Evolutionary conservation across 2,329 filamentous ascomycete genomes (phyloP).

Genomic region (Talaromyces islandicus): DNA sequence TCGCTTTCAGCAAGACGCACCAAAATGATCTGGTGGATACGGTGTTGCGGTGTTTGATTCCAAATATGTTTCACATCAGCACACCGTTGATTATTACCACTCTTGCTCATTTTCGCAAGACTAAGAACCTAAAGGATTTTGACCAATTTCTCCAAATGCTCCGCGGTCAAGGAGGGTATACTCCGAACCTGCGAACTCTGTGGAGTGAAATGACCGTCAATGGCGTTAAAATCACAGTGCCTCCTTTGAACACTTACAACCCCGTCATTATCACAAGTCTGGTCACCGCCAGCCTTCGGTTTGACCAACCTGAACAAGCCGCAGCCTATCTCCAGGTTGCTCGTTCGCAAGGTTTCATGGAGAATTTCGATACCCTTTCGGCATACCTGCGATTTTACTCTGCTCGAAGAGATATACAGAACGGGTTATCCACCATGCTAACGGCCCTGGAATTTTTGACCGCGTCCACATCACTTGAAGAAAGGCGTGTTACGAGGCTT

Average conservation of each 20-base stretch:
- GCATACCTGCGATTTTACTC: constrained; percentile 34
- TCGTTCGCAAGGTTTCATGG: constrained; percentile 29
- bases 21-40: constrained; percentile 36
- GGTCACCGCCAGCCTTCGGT: constrained; percentile 32
- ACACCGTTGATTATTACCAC: constrained; percentile 31
- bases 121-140: constrained; percentile 35
- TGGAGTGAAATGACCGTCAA: constrained; percentile 26
- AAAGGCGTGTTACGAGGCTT: constrained; percentile 25
- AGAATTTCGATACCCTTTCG: constrained; percentile 30
- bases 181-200: constrained; percentile 25
- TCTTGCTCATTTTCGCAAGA: constrained; percentile 32
- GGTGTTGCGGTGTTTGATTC: constrained; percentile 31
- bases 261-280: constrained; percentile 29
- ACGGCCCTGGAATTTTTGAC: constrained; percentile 30
- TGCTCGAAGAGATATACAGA: constrained; percentile 30
- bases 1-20: constrained; percentile 30
- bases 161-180: constrained; percentile 25
- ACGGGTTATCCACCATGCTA: constrained; percentile 26
- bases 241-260: constrained; percentile 28
- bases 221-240: constrained; percentile 30
- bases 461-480: constrained; percentile 25
- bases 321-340: constrained; percentile 35
- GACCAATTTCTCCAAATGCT: constrained; percentile 34
- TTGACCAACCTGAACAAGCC: constrained; percentile 35
- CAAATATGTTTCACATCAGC: constrained; percentile 30